phyloP scores from a whole-genome alignment of 1,139 yeast genomes.

The Nakaseomyces sp. region DNA sequence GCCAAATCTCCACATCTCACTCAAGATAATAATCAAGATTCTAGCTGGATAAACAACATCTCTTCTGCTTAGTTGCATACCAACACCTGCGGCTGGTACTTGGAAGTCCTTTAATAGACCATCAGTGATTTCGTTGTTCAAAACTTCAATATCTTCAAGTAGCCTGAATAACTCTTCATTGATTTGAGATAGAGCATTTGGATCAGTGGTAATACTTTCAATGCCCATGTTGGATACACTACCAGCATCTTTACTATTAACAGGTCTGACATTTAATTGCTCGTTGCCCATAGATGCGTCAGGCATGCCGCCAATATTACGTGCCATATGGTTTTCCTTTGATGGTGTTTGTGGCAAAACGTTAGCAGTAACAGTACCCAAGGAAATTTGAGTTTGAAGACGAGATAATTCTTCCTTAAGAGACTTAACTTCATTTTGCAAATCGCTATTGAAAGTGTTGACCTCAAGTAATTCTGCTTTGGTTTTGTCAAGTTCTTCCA shows the following conservation, averaged over 20 bases:
- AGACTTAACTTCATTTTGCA: slow-evolving; percentile 60
- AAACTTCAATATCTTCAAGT: slow-evolving; percentile 68
- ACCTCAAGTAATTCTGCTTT: slow-evolving; percentile 55
- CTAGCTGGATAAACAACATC: slow-evolving; percentile 96
- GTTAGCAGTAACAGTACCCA: slow-evolving; percentile 29
- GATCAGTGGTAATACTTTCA: slow-evolving; percentile 41
- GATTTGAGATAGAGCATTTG: slow-evolving; percentile 47
- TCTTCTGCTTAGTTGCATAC: slow-evolving; percentile 73
- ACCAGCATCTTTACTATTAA: slow-evolving; percentile 10
- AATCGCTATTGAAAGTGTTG: slow-evolving; percentile 57
- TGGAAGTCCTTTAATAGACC: slow-evolving; percentile 83
- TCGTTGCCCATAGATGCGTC: not conserved
- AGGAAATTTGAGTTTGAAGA: slow-evolving; percentile 34
- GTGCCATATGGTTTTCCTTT: slow-evolving; percentile 9
- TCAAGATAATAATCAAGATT: slow-evolving; percentile 79
- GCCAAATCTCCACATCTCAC: slow-evolving; percentile 98
- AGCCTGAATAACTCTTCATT: slow-evolving; percentile 64
- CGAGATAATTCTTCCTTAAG: slow-evolving; percentile 57
- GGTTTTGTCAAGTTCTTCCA: slow-evolving; percentile 56
- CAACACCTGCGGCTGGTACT: slow-evolving; percentile 79
- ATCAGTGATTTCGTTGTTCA: slow-evolving; percentile 79
- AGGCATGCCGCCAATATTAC: not conserved
- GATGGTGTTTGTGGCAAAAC: slow-evolving; percentile 23
- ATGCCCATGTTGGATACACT: slow-evolving; percentile 14
- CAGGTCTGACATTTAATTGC: slow-evolving; percentile 12